Percentiles rank a stretch among this genome's conserved stretches.
Evolutionary conservation across 1,139 yeast genomes (phyloP).

Genomic region (Blastobotrys buckinghamii): DNA sequence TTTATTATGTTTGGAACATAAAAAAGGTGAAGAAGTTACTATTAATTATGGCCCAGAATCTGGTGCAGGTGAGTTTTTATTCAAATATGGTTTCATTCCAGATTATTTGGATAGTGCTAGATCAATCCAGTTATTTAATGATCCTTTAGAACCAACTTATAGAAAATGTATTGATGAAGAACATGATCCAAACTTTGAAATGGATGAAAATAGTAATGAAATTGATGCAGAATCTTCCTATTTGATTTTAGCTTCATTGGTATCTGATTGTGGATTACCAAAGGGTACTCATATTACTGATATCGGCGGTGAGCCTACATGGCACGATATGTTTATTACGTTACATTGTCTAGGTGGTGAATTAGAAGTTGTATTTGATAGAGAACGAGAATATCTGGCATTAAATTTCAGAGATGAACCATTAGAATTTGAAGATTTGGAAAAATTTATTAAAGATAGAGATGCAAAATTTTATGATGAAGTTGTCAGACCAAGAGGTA

Average conservation of each 20-base stretch:
- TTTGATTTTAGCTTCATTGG: conserved; percentile 17
- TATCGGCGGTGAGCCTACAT: conserved; percentile 8
- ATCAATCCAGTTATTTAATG: conserved; percentile 18
- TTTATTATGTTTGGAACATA: conserved; percentile 15
- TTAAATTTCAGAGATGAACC: conserved; percentile 20
- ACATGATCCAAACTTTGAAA: conserved; percentile 16
- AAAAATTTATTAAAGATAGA: conserved; percentile 8
- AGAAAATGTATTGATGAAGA: conserved; percentile 21
- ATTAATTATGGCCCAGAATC: conserved; percentile 35
- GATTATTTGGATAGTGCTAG: conserved; percentile 17
- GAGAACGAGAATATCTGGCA: conserved; percentile 20
- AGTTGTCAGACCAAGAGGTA: conserved; percentile 13
- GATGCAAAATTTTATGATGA: conserved; percentile 10
- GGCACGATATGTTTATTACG: conserved; percentile 25
- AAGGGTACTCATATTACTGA: conserved; percentile 6
- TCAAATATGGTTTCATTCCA: conserved; percentile 39
- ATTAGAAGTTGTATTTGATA: conserved; percentile 18
- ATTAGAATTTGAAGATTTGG: conserved; percentile 21
- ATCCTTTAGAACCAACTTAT: conserved; percentile 21
- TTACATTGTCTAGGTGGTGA: conserved; percentile 24
- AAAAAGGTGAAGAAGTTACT: conserved; percentile 27
- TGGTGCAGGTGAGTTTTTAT: conserved; percentile 35
- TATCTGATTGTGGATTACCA: conserved; percentile 15
- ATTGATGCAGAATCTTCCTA: conserved; percentile 19
- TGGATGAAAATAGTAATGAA: conserved; percentile 13